Percentiles rank a stretch among this genome's conserved stretches.
Evolutionary conservation across 2,329 filamentous ascomycete species (phyloP).

Genomic region (Chaetomium globosum): DNA sequence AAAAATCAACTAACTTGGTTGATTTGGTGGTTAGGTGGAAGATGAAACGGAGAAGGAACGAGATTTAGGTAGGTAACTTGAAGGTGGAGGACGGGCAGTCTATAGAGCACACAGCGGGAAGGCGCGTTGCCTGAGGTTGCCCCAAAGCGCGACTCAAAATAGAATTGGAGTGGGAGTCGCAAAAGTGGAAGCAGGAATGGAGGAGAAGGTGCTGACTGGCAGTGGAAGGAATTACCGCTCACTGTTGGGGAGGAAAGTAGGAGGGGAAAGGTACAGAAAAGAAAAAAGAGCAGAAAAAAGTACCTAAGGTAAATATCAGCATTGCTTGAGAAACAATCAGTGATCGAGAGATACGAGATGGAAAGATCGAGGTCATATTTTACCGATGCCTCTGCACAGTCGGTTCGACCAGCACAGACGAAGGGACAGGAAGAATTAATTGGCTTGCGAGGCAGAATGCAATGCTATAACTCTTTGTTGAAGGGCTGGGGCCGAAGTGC

Average conservation of each 20-base stretch:
- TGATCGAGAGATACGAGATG: background rate
- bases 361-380: background rate
- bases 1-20: background rate
- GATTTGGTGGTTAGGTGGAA: background rate
- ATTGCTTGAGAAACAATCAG: constrained; percentile 7
- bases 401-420: background rate
- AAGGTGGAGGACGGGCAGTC: background rate
- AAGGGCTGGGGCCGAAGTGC: background rate
- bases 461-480: background rate
- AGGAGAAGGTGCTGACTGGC: background rate
- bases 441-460: background rate
- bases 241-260: background rate
- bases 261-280: background rate
- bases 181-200: background rate
- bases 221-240: background rate
- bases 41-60: background rate
- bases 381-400: background rate
- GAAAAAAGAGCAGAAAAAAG: background rate
- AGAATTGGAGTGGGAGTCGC: background rate
- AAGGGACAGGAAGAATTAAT: constrained; percentile 1
- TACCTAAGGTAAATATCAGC: background rate
- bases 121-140: background rate
- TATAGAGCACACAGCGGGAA: background rate
- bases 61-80: background rate
- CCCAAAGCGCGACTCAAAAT: background rate